These are phyloP conservation scores for Taphrina confusa DNA, from an alignment of 1,139 yeast genomes.

Conservation along the genomic window DNA sequence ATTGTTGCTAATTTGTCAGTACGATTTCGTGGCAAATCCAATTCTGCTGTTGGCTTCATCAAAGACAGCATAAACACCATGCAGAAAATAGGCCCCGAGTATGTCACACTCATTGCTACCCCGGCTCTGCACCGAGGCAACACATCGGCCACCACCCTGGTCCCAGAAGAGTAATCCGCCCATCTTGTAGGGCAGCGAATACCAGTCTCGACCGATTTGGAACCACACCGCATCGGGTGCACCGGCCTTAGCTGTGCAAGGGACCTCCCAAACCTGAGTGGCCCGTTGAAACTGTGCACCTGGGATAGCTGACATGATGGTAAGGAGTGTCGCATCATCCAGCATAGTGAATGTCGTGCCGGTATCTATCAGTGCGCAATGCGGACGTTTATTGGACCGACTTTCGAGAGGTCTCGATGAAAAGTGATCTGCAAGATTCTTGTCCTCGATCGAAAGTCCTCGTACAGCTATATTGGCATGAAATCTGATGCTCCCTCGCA, in stretches of 20 bases:
- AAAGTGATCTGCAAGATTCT: too few species aligned
- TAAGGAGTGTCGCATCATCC: background rate
- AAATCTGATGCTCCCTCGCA: background rate
- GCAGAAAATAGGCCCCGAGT: background rate
- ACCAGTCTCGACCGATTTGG: background rate
- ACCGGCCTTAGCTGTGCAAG: background rate
- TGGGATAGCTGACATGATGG: background rate
- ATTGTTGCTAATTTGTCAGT: too few species aligned
- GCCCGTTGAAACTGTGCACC: background rate
- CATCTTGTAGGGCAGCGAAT: background rate
- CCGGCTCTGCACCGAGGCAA: conserved; percentile 3
- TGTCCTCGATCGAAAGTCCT: background rate
- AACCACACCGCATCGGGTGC: conserved; percentile 7
- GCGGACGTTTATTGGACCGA: background rate
- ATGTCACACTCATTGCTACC: background rate
- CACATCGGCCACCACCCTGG: background rate
- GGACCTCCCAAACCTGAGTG: background rate
- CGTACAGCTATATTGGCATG: background rate
- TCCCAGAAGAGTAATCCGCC: conserved; percentile 3
- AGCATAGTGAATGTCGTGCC: conserved; percentile 10
- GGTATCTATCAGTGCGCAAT: background rate
- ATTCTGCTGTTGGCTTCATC: background rate
- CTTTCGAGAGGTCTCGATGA: too few species aligned
- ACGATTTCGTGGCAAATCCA: background rate
- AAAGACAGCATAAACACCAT: background rate